phyloP scores from a whole-genome alignment of 768 basidiomycete species.

The Russula compacta region DNA sequence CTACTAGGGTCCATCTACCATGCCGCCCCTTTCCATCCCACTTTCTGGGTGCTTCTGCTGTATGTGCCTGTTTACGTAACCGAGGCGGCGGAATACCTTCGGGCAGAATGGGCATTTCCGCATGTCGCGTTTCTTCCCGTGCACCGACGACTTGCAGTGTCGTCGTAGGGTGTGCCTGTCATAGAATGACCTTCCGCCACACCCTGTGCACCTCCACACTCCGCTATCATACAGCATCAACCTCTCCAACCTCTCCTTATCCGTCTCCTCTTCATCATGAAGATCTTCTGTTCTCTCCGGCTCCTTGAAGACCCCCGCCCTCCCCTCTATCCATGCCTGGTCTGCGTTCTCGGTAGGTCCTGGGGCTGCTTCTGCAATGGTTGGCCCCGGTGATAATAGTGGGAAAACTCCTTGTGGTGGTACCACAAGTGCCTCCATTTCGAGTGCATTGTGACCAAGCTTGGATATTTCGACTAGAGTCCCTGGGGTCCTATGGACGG shows the following conservation, averaged over 20 bases:
- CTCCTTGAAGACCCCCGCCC: not conserved
- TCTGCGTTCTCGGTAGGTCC: not conserved
- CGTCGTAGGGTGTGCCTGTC: not conserved
- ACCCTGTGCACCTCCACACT: not conserved
- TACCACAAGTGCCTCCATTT: not conserved
- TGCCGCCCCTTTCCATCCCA: not conserved
- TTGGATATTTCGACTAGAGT: not conserved
- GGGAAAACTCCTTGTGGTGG: not conserved
- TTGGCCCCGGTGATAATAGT: not conserved
- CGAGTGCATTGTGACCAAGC: not conserved
- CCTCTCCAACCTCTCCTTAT: not conserved
- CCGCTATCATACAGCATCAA: not conserved
- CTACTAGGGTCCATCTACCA: too few species aligned
- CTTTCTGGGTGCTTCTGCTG: not conserved
- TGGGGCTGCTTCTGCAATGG: not conserved
- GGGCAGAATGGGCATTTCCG: not conserved
- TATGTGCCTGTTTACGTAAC: not conserved
- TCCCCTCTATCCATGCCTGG: not conserved
- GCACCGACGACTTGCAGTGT: not conserved
- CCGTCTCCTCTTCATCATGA: not conserved
- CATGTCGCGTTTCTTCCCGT: not conserved
- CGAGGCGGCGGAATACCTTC: accelerated
- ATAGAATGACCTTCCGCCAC: not conserved
- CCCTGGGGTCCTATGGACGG: not conserved
- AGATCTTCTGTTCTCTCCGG: not conserved